Evolutionary conservation across 352 stramenopile genomes (phyloP).

Genomic region (Phytopythium vexans): DNA sequence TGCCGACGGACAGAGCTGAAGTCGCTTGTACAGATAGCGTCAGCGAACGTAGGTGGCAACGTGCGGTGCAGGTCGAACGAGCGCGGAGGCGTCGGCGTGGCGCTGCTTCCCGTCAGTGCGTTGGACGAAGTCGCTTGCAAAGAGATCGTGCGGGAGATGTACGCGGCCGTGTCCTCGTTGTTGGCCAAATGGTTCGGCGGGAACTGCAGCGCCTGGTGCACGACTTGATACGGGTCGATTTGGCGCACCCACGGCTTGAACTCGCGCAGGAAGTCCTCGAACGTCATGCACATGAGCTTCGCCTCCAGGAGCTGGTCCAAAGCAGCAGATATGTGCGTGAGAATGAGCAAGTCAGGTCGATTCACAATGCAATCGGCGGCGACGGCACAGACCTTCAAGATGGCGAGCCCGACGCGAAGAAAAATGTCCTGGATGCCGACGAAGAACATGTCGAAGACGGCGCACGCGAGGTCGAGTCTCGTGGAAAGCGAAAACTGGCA

Average conservation of each 20-base stretch:
- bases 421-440: slow-evolving; percentile 79
- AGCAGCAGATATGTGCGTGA: neutral
- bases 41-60: slow-evolving; percentile 46
- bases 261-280: slow-evolving; percentile 79
- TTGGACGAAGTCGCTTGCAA: slow-evolving; percentile 17
- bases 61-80: slow-evolving; percentile 60
- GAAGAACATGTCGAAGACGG: slow-evolving; percentile 86
- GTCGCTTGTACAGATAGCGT: slow-evolving; percentile 37
- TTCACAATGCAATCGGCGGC: neutral
- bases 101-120: slow-evolving; percentile 11
- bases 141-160: slow-evolving; percentile 54
- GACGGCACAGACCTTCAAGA: slow-evolving; percentile 47
- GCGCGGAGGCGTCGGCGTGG: slow-evolving; percentile 22
- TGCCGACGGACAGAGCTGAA: slow-evolving; percentile 27
- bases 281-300: slow-evolving; percentile 82
- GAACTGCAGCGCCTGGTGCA: slow-evolving; percentile 58
- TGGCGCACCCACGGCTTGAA: slow-evolving; percentile 78
- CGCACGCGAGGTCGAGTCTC: slow-evolving; percentile 74
- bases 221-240: slow-evolving; percentile 74
- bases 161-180: slow-evolving; percentile 49
- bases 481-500: slow-evolving; percentile 76
- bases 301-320: slow-evolving; percentile 42
- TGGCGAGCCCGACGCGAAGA: slow-evolving; percentile 69
- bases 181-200: slow-evolving; percentile 39
- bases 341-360: neutral